Evolutionary conservation across 2,329 filamentous ascomycete species (phyloP).

Genomic region (Verticillium tricorpus): DNA sequence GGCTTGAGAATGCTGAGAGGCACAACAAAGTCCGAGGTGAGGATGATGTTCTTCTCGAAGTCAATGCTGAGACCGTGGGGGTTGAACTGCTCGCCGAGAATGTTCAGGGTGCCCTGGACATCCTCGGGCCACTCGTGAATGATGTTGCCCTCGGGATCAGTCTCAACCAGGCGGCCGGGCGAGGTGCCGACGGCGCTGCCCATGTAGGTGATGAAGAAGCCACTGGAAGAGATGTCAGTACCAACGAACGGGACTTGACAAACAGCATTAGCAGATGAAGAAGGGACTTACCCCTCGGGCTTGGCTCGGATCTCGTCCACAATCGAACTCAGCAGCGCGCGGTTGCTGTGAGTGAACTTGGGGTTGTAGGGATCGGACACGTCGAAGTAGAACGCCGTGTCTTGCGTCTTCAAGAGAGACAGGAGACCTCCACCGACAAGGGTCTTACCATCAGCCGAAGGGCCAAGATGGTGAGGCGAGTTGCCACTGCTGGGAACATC

Average conservation of each 20-base stretch:
- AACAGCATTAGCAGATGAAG: neutral
- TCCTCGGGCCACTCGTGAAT: slow-evolving; percentile 60
- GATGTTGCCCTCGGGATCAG: slow-evolving; percentile 53
- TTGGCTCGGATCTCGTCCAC: slow-evolving; percentile 60
- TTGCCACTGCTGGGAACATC: slow-evolving; percentile 57
- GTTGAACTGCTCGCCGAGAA: slow-evolving; percentile 56
- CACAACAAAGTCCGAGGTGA: slow-evolving; percentile 60
- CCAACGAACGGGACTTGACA: too few relatives aligned
- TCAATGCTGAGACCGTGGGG: slow-evolving; percentile 57
- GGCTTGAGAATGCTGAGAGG: slow-evolving; percentile 59
- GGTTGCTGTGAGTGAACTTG: slow-evolving; percentile 55
- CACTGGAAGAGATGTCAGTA: slow-evolving; percentile 19
- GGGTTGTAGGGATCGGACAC: slow-evolving; percentile 53
- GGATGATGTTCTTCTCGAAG: slow-evolving; percentile 51
- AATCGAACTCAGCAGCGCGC: slow-evolving; percentile 54
- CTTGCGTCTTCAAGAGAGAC: slow-evolving; percentile 55
- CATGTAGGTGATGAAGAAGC: slow-evolving; percentile 61
- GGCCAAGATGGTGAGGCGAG: slow-evolving; percentile 54
- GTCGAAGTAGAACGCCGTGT: slow-evolving; percentile 61
- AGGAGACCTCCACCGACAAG: slow-evolving; percentile 53
- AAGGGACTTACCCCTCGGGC: slow-evolving; percentile 40
- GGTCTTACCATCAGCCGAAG: slow-evolving; percentile 51
- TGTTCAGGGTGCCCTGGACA: slow-evolving; percentile 46
- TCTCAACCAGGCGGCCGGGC: slow-evolving; percentile 57
- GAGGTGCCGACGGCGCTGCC: slow-evolving; percentile 53